A percentile compares a stretch with the other conserved stretches of the same genome.
Evolutionary conservation across 352 stramenopile genomes (phyloP).

Genomic region (Phytophthora sp.): DNA sequence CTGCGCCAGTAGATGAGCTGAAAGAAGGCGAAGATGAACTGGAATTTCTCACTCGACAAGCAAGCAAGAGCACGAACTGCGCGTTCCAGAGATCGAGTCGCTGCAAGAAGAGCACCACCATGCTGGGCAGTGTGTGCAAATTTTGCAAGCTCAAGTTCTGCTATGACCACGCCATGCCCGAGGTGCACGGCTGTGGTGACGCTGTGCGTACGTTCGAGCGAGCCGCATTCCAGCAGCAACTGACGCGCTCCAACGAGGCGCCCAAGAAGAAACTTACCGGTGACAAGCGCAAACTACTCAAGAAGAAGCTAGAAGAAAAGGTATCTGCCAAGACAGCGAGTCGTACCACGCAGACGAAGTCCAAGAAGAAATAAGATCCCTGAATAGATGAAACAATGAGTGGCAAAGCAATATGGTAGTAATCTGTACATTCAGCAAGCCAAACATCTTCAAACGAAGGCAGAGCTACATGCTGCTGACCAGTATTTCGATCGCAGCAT

Average conservation of each 20-base stretch:
- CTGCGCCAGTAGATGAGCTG: conserved; percentile 37
- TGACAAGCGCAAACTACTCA: conserved; percentile 69
- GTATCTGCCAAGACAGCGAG: conserved; percentile 55
- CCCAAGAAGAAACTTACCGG: conserved; percentile 46
- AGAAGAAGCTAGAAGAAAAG: conserved; percentile 77
- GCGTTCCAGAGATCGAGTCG: conserved; percentile 49
- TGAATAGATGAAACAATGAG: not conserved
- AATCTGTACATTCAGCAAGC: conserved; percentile 36
- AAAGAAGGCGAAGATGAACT: conserved; percentile 70
- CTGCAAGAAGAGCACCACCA: conserved; percentile 67
- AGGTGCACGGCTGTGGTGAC: conserved; percentile 81
- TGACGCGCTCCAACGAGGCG: conserved; percentile 15
- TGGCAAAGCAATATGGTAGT: conserved; percentile 9
- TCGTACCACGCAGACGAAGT: conserved; percentile 55
- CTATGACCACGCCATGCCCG: conserved; percentile 72
- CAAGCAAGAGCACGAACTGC: conserved; percentile 57
- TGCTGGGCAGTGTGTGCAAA: conserved; percentile 74
- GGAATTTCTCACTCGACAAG: conserved; percentile 72
- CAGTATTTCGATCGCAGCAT: conserved; percentile 86
- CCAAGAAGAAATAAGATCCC: conserved; percentile 54
- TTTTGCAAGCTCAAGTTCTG: conserved; percentile 91
- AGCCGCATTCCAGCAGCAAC: conserved; percentile 55
- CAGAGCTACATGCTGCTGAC: conserved; percentile 69
- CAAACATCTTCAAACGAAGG: conserved; percentile 1
- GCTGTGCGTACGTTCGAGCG: conserved; percentile 68